A percentile compares a stretch with the other conserved stretches of the same genome.
These are phyloP conservation scores for Rhizoclosmatium sp. DNA, from an alignment of 192 early-diverging fungal genomes.

Conservation along the genomic window DNA sequence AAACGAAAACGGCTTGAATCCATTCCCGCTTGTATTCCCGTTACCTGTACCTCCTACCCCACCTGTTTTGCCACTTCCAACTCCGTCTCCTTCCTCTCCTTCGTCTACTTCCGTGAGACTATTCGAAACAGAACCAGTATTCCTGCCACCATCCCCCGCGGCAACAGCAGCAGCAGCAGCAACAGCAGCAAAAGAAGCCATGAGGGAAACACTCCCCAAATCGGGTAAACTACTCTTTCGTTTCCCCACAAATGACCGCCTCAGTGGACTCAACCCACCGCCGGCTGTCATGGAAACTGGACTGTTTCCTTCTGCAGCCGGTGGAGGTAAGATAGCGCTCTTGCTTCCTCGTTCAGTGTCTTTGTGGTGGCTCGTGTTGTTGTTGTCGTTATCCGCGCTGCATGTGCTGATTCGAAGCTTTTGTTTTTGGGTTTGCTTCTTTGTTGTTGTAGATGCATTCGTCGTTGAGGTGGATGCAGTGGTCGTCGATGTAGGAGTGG, in stretches of 20 bases:
- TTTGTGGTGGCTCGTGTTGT: no score
- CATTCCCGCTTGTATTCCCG: not conserved
- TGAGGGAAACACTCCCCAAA: not conserved
- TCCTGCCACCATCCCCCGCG: not conserved
- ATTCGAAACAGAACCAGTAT: not conserved
- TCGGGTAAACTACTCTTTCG: not conserved
- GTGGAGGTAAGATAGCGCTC: no score
- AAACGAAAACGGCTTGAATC: constrained; percentile 11
- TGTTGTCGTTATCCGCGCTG: not conserved
- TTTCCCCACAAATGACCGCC: not conserved
- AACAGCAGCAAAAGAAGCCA: not conserved
- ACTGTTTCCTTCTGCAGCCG: no score
- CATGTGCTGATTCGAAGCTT: constrained; percentile 2
- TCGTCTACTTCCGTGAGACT: not conserved
- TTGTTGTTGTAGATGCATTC: not conserved
- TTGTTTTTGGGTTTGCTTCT: not conserved
- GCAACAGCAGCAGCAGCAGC: not conserved
- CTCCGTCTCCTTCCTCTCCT: not conserved
- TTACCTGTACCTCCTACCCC: not conserved
- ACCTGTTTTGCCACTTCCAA: not conserved
- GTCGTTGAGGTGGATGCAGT: not conserved
- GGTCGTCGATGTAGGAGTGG: not conserved
- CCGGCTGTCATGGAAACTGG: no score
- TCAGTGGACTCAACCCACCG: not conserved
- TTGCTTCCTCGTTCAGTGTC: no score